These are phyloP conservation scores for Entrophospora sp. DNA, from an alignment of 192 early-diverging fungal genomes.

Conservation along the genomic window DNA sequence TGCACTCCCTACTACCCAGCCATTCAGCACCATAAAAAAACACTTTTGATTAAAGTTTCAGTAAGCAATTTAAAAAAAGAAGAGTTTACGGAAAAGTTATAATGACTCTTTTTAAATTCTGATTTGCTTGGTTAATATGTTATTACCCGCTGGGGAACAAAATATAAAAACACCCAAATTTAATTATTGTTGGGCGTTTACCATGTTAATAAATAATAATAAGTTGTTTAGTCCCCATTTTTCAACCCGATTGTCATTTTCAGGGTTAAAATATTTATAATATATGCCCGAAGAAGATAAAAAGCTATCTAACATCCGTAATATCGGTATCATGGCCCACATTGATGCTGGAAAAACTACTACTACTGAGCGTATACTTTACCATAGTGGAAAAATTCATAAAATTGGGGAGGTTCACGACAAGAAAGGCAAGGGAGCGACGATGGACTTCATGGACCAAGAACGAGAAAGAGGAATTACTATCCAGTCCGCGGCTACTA, in stretches of 20 bases:
- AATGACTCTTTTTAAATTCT: no score
- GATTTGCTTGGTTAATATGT: no score
- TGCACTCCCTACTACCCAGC: background rate
- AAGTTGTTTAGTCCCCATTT: no score
- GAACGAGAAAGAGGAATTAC: background rate
- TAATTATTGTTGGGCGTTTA: no score
- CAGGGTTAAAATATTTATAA: no score
- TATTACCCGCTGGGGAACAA: no score
- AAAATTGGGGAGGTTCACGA: conserved; percentile 8
- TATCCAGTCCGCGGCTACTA: background rate
- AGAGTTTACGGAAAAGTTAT: no score
- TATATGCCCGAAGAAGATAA: conserved; percentile 8
- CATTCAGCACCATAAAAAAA: background rate
- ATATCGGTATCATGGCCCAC: conserved; percentile 10
- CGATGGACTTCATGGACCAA: background rate
- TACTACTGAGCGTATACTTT: conserved; percentile 13
- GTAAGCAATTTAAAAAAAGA: conserved; percentile 1
- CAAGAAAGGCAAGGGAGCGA: background rate
- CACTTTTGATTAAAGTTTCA: background rate
- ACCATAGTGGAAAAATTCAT: background rate
- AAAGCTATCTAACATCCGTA: background rate
- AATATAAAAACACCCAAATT: no score
- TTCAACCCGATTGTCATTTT: no score
- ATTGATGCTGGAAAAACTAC: conserved; percentile 18
- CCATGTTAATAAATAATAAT: no score